These are phyloP conservation scores for Rhizopus sp. DNA, from an alignment of 371 early-diverging fungal genomes.

Conservation along the genomic window DNA sequence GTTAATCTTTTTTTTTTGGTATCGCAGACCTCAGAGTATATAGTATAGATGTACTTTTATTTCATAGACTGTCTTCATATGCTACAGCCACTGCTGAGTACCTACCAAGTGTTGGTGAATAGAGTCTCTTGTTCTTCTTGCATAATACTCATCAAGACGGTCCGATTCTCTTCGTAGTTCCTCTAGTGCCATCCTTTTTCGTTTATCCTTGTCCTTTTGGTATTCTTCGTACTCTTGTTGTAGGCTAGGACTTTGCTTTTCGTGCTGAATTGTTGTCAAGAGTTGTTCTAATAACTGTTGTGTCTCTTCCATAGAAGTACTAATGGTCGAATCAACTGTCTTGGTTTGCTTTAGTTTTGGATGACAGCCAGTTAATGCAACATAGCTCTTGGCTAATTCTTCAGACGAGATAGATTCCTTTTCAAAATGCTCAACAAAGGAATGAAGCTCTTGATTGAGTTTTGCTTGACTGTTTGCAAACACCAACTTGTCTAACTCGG, in stretches of 20 bases:
- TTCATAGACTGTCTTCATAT: no score
- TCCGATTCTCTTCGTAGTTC: slow-evolving; percentile 19
- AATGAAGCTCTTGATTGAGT: slow-evolving; percentile 7
- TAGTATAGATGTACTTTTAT: no score
- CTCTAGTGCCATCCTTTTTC: slow-evolving; percentile 4
- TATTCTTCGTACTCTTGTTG: slow-evolving; percentile 12
- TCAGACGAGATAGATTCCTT: slow-evolving; percentile 1
- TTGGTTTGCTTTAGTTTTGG: slow-evolving; percentile 1
- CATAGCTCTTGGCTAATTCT: slow-evolving; percentile 16
- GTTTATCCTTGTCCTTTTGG: slow-evolving; percentile 2
- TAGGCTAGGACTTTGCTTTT: not conserved
- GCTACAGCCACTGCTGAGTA: not conserved
- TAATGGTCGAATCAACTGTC: not conserved
- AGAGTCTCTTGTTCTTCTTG: slow-evolving; percentile 26
- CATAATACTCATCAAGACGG: slow-evolving; percentile 23
- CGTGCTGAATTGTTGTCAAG: not conserved
- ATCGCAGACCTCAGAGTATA: no score
- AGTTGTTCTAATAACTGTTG: not conserved
- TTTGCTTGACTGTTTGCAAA: slow-evolving; percentile 18
- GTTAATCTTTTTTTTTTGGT: no score
- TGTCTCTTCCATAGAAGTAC: not conserved
- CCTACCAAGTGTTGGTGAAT: slow-evolving; percentile 22
- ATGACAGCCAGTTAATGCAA: slow-evolving; percentile 15
- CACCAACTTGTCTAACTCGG: slow-evolving; percentile 16
- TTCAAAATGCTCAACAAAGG: slow-evolving; percentile 21